Conservation (phyloP, 108 stramenopile genomes). For the Hondaea fermentalgiana region DNA sequence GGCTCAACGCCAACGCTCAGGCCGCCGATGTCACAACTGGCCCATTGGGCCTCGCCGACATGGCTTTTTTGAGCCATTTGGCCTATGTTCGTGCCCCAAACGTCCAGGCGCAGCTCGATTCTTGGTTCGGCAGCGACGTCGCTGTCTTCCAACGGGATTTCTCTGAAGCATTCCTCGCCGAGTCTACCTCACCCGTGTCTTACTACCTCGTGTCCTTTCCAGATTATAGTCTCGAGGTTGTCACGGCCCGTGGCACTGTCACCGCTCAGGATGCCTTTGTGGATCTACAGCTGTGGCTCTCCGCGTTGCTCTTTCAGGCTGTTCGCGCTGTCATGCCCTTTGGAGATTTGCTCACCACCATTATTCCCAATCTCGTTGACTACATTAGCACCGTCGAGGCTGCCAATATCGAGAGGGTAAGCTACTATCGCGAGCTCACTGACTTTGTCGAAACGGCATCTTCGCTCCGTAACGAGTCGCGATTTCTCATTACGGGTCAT, state of each 20-base stretch:
- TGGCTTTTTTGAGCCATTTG: constrained; percentile 16
- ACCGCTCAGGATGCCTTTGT: constrained; percentile 61
- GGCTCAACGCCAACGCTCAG: not conserved
- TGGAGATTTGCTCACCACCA: constrained; percentile 58
- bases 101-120: constrained; percentile 32
- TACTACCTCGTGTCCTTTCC: not conserved
- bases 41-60: not conserved
- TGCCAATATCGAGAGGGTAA: constrained; percentile 24
- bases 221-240: constrained; percentile 24
- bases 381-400: constrained; percentile 36
- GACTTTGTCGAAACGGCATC: constrained; percentile 24
- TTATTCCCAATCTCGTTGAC: constrained; percentile 47
- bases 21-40: not conserved
- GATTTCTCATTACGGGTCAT: constrained; percentile 33
- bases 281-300: constrained; percentile 63
- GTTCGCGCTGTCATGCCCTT: constrained; percentile 53
- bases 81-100: constrained; percentile 35
- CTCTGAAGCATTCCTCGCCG: constrained; percentile 33
- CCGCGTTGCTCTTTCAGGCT: constrained; percentile 54
- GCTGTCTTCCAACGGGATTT: constrained; percentile 35
- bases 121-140: constrained; percentile 59
- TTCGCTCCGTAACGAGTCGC: not conserved
- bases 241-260: constrained; percentile 63
- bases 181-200: not conserved
- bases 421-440: constrained; percentile 39